A percentile compares a stretch with the other conserved stretches of the same genome.
phyloP scores from a whole-genome alignment of 2,329 filamentous ascomycete species.

The Monosporascus sp. region DNA sequence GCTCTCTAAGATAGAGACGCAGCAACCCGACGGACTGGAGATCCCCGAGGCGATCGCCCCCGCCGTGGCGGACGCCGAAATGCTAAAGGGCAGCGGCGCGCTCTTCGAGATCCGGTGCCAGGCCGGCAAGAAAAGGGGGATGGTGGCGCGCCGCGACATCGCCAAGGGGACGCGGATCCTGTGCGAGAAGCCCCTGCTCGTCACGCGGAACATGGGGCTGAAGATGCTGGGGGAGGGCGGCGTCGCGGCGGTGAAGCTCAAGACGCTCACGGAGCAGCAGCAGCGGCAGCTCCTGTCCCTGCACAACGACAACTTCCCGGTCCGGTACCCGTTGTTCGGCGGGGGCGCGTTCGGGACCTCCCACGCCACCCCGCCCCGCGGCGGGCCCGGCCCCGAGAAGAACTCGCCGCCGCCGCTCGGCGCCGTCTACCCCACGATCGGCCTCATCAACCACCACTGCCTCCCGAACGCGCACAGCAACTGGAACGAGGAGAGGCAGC shows the following conservation, averaged over 20 bases:
- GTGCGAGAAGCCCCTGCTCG: slow-evolving; percentile 32
- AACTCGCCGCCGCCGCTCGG: slow-evolving; percentile 12
- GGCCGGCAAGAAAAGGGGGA: slow-evolving; percentile 33
- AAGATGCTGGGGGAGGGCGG: background rate
- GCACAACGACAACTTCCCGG: slow-evolving; percentile 26
- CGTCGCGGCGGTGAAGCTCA: slow-evolving; percentile 7
- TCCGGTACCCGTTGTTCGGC: slow-evolving; percentile 14
- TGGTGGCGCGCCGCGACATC: slow-evolving; percentile 31
- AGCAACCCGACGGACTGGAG: no score
- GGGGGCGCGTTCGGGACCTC: slow-evolving; percentile 17
- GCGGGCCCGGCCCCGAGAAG: background rate
- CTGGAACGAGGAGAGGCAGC: slow-evolving; percentile 20
- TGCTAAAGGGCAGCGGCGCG: no score
- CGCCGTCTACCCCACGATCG: slow-evolving; percentile 24
- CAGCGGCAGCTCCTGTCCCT: slow-evolving; percentile 16
- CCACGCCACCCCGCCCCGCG: slow-evolving; percentile 24
- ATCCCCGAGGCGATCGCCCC: no score
- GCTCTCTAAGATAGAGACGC: no score
- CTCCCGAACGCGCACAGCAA: slow-evolving; percentile 23
- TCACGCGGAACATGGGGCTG: slow-evolving; percentile 2
- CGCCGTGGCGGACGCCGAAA: no score
- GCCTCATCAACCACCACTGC: slow-evolving; percentile 30
- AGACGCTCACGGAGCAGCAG: slow-evolving; percentile 6
- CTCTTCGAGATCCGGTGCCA: background rate
- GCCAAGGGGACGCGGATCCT: slow-evolving; percentile 33